Evolutionary conservation across 2,329 filamentous ascomycete species (phyloP), one percentile per base, ranked within the genome.

Genomic region (Cladosporium sp.): DNA sequence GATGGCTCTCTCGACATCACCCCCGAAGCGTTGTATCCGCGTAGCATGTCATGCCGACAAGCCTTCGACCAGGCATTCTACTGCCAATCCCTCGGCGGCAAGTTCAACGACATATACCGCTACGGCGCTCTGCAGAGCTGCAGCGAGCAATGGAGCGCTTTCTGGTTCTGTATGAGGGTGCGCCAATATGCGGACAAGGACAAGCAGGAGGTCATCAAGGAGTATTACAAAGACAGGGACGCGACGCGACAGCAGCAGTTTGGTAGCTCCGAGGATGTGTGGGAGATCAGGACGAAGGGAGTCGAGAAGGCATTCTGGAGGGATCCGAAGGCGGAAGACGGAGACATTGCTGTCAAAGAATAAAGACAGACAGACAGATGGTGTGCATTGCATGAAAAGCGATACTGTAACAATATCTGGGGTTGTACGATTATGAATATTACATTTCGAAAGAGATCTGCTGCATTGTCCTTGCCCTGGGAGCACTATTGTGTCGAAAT

Each of bases 121-220:
- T 88, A 91, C 71, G 94, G 94, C 62, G 78, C 80, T 42, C 78
- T 96, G 69, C 84, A 88, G 45, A 82, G 84, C 3, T 99, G 94
- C 80, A 84, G 81, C 62, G 88, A 95, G 65, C 87, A 92, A 63
- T 97, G 93, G 92, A 84, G 88, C 61, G 90, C 96, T 74, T 97
- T 96, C 75, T 96, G 92, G 89, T 93, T 97, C 77, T 99, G 94
- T 80, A 97, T 97, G 92, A 87, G 90, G 64, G 87, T 86, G 38
- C 86, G 88, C 68, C 81, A 82, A 1, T 85, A 85, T 69, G 74
- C 80, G 0, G 82, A 84, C 22, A 75, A 80, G 43, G 77, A 85
- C 65, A 84, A 85, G 67, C 85, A 83, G 60, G 82, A 75, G 63
- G 70, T 76, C 66, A 82, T 95, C 58, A 79, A 80, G 61, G 84